Conservation (phyloP, 306 rosid species). For the Prunus mume region DNA sequence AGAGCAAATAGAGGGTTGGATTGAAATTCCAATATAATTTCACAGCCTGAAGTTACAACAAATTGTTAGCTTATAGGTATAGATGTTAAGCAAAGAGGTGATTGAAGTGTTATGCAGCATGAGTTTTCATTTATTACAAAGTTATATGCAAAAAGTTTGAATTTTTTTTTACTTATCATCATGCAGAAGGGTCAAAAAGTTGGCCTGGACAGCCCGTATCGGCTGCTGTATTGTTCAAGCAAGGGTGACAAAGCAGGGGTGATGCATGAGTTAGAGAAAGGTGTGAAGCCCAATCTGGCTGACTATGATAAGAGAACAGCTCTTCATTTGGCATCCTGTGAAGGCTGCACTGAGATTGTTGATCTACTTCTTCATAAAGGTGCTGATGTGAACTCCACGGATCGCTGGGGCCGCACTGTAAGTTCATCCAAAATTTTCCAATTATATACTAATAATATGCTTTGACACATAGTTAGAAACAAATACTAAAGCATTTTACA, state of each 20-base stretch:
- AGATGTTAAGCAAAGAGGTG: not conserved
- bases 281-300: constrained; percentile 20
- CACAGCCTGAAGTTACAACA: not conserved
- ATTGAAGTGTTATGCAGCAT: not conserved
- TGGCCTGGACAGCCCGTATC: constrained; percentile 18
- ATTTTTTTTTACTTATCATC: not conserved
- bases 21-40: not conserved
- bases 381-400: constrained; percentile 26
- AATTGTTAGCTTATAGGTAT: not conserved
- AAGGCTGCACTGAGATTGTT: constrained; percentile 28
- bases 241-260: constrained; percentile 35
- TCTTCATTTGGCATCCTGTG: constrained; percentile 37
- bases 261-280: constrained; percentile 26
- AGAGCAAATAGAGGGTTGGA: not conserved
- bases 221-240: constrained; percentile 26
- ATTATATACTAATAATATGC: not conserved
- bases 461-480: not conserved
- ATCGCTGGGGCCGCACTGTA: constrained; percentile 34
- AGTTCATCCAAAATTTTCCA: not conserved
- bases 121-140: not conserved
- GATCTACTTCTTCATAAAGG: constrained; percentile 28
- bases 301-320: constrained; percentile 35
- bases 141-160: not conserved
- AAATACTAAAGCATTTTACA: not conserved
- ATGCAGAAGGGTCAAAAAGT: not conserved